These are phyloP conservation scores for Candida gorgasii DNA, from an alignment of 805 yeast genomes.

Conservation along the genomic window DNA sequence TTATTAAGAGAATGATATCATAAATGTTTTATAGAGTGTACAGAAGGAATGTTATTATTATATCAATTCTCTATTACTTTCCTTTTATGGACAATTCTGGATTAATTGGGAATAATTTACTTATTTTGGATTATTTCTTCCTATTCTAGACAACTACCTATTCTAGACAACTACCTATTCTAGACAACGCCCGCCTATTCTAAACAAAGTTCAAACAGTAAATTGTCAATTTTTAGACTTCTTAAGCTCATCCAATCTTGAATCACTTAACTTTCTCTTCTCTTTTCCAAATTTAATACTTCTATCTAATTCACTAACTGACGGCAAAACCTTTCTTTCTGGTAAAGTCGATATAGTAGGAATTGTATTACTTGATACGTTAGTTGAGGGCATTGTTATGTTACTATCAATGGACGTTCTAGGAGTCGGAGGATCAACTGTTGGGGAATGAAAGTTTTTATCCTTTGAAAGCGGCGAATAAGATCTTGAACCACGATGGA, in stretches of 20 bases:
- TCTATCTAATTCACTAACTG: slow-evolving; percentile 38
- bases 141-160: too few relatives aligned
- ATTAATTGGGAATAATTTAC: too few relatives aligned
- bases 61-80: too few relatives aligned
- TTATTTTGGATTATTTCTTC: too few relatives aligned
- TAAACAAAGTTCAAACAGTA: not conserved
- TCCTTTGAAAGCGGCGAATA: slow-evolving; percentile 16
- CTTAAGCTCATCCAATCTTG: slow-evolving; percentile 8
- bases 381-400: not conserved
- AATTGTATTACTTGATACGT: slow-evolving; percentile 7
- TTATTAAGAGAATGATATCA: too few relatives aligned
- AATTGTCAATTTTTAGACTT: not conserved
- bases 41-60: too few relatives aligned
- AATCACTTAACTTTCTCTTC: slow-evolving; percentile 13
- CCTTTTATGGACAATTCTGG: too few relatives aligned
- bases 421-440: slow-evolving; percentile 18
- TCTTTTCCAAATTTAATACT: slow-evolving; percentile 22
- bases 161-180: too few relatives aligned
- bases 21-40: too few relatives aligned
- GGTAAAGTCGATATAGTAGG: slow-evolving; percentile 2
- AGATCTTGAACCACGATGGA: slow-evolving; percentile 11
- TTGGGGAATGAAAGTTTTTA: slow-evolving; percentile 10
- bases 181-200: too few relatives aligned
- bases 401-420: slow-evolving; percentile 12
- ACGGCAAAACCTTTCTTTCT: slow-evolving; percentile 27